A percentile compares a stretch with the other conserved stretches of the same genome.
phyloP scores from a whole-genome alignment of 108 stramenopile species.

The Asterionellopsis glacialis region DNA sequence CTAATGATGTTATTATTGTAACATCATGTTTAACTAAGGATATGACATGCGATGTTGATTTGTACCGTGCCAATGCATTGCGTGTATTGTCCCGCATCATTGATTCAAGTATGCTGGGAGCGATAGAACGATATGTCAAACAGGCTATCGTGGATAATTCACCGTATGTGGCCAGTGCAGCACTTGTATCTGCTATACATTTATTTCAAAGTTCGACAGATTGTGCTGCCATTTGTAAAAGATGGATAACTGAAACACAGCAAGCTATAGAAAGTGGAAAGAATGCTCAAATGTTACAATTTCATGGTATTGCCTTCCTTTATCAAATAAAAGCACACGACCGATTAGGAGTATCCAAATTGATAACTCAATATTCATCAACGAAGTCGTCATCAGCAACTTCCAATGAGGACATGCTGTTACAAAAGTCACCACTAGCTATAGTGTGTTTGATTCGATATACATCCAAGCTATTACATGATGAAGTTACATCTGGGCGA shows the following conservation, averaged over 20 bases:
- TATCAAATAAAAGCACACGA: conserved; percentile 72
- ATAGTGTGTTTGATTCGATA: conserved; percentile 66
- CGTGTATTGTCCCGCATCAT: conserved; percentile 75
- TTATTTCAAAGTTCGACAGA: conserved; percentile 18
- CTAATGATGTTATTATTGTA: conserved; percentile 80
- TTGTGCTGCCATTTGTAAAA: conserved; percentile 21
- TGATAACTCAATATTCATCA: conserved; percentile 41
- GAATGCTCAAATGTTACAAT: conserved; percentile 67
- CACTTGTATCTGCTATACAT: conserved; percentile 44
- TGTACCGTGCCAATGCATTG: conserved; percentile 83
- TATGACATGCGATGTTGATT: conserved; percentile 70
- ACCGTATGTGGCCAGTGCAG: conserved; percentile 52
- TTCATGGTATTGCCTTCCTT: conserved; percentile 71
- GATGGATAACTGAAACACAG: conserved; percentile 69
- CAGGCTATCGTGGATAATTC: conserved; percentile 80
- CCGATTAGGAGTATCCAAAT: conserved; percentile 60
- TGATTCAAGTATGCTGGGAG: conserved; percentile 70
- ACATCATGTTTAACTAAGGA: conserved; percentile 78
- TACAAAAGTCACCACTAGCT: conserved; percentile 42
- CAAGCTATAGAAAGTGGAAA: conserved; percentile 43
- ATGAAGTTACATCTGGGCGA: conserved; percentile 11
- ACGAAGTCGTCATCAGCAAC: background rate
- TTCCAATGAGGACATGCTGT: conserved; percentile 5
- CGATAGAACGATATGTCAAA: conserved; percentile 79
- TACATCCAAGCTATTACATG: conserved; percentile 32